Base-by-base conservation (phyloP, 2,329 filamentous ascomycete genomes). In the Colletotrichum orbiculare region DNA sequence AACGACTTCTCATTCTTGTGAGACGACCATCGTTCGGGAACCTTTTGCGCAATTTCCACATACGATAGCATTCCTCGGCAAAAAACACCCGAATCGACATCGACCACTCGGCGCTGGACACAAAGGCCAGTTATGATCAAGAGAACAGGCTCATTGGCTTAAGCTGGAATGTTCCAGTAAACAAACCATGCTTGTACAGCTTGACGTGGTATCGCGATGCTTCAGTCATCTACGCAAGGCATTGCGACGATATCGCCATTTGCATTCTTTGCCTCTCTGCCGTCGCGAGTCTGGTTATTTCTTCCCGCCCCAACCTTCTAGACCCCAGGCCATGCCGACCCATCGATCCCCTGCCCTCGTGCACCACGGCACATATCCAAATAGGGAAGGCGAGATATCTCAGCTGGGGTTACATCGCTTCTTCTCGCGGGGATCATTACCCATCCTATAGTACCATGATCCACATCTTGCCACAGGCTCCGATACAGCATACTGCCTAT, bases 331-430 rank as follows among this genome's bases (percentile, higher is more conserved):
- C 54, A 8, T 41, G 17, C 41, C 34, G 15, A 42, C 13, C 35
- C 33, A 34, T 3, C 38, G 60, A 60, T 64, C 15, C 25, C 49
- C 43, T 8, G 49, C 42, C 35, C 48, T 38, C 35, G 45, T 43
- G n/a, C 46, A 33, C 49, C 62, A 42, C 52, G 52, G 58, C 47
- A 45, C 11, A 41, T 53, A 11, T 61, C 58, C 58, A 7, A 41
- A 62, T 37, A 42, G 12, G 62, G 58, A 65, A 65, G 58, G 62
- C 58, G 52, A 56, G 37, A 56, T 62, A 56, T 62, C 46, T 55
- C 33, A n/a, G 4, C 7, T 47, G 41, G 41, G 57, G 62, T 65
- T 56, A 42, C 58, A 65, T 62, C 33, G 52, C 52, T n/a, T 49
- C 12, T 12, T 43, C 42, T 37, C 56, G n/a, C 49, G 33, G 49